phyloP scores from a whole-genome alignment of 345 rosid genomes.

The Dipteronia sinensis region DNA sequence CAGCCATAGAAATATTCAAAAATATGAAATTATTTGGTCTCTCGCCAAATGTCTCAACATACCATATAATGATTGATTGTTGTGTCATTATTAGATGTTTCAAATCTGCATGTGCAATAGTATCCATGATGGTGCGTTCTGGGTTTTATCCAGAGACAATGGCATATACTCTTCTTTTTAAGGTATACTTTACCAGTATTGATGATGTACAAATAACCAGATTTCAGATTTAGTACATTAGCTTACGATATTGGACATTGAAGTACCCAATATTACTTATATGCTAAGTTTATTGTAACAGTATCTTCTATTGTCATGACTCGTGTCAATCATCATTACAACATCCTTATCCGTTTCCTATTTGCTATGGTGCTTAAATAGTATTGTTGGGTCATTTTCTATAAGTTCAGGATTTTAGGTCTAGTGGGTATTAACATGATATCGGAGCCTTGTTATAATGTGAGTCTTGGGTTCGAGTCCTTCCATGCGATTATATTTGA shows the following conservation, averaged over 20 bases:
- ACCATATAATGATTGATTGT: slow-evolving; percentile 71
- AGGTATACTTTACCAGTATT: slow-evolving; percentile 40
- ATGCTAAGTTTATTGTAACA: neutral
- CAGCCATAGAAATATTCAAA: slow-evolving; percentile 61
- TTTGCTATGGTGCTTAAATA: too few species aligned
- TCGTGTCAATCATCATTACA: neutral
- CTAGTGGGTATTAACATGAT: too few species aligned
- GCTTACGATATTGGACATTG: neutral
- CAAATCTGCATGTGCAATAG: slow-evolving; percentile 57
- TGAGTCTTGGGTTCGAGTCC: too few species aligned
- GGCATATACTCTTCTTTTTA: slow-evolving; percentile 58
- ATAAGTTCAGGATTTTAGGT: too few species aligned
- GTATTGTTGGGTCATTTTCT: too few species aligned
- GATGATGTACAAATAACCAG: neutral
- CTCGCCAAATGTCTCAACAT: slow-evolving; percentile 52
- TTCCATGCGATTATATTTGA: too few species aligned
- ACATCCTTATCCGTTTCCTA: neutral
- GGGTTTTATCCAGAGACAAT: slow-evolving; percentile 53
- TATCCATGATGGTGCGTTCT: slow-evolving; percentile 79
- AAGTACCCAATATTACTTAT: neutral
- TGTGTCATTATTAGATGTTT: slow-evolving; percentile 51
- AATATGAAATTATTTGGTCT: slow-evolving; percentile 49
- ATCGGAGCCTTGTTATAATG: too few species aligned
- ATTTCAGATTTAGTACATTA: neutral
- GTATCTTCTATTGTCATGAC: neutral